Evolutionary conservation across 441 rosid species (phyloP).

Genomic region (Bocquillonia castaneifolia): DNA sequence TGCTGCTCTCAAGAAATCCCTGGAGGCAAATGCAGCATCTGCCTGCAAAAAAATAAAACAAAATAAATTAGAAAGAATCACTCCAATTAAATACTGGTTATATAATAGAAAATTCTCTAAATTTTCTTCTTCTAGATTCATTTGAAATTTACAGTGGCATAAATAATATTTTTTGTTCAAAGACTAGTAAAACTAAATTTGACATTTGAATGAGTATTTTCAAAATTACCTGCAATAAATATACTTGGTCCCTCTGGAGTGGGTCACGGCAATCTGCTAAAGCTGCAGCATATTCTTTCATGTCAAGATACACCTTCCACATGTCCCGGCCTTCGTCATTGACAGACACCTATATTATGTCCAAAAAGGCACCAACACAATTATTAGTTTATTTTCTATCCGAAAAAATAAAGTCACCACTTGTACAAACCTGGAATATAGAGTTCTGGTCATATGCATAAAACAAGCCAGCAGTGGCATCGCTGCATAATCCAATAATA

Average conservation of each 20-base stretch:
- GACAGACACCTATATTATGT: conserved; percentile 74
- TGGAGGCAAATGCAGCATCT: conserved; percentile 76
- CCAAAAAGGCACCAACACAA: conserved; percentile 21
- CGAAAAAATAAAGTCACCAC: conserved; percentile 21
- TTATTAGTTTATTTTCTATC: conserved; percentile 4
- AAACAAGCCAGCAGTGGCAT: conserved; percentile 94
- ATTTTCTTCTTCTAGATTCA: conserved; percentile 19
- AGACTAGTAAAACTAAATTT: conserved; percentile 1
- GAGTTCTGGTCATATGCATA: conserved; percentile 98
- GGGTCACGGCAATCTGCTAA: conserved; percentile 86
- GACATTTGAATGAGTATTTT: conserved; percentile 11
- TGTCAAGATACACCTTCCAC: conserved; percentile 98
- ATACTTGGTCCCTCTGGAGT: conserved; percentile 95
- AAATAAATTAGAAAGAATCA: too few species aligned
- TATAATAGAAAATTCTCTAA: conserved; percentile 11
- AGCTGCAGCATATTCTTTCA: conserved; percentile 95
- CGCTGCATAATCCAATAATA: conserved; percentile 89
- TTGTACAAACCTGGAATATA: conserved; percentile 70
- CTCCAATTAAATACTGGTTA: conserved; percentile 25
- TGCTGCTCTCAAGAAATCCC: conserved; percentile 90
- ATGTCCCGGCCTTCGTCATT: conserved; percentile 92
- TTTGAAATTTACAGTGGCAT: conserved; percentile 15
- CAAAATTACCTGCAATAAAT: conserved; percentile 80
- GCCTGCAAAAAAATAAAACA: conserved; percentile 86
- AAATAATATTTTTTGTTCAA: conserved; percentile 1